Percentiles rank a stretch among this genome's conserved stretches.
These are phyloP conservation scores for Colletotrichum musae DNA, from an alignment of 2,329 filamentous ascomycete genomes.

Conservation along the genomic window DNA sequence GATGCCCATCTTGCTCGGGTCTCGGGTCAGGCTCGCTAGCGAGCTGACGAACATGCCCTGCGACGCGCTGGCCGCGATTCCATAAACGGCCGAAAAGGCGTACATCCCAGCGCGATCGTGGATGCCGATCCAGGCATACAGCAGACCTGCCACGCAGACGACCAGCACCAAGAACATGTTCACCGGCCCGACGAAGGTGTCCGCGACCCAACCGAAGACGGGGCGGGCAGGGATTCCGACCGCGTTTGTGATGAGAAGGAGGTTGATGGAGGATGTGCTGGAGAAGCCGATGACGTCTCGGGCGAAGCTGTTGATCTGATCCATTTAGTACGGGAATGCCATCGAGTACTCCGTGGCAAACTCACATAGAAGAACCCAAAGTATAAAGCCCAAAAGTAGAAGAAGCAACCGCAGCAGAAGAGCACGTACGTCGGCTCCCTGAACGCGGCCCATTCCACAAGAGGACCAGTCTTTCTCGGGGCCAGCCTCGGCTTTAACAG, in stretches of 20 bases:
- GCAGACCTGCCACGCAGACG: slow-evolving; percentile 55
- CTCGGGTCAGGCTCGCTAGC: slow-evolving; percentile 57
- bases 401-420: slow-evolving; percentile 53
- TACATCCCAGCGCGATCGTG: slow-evolving; percentile 54
- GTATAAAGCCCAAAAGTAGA: slow-evolving; percentile 64
- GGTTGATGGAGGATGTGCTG: slow-evolving; percentile 66
- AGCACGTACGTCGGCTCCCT: slow-evolving; percentile 61
- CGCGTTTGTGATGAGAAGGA: slow-evolving; percentile 73
- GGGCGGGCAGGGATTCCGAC: slow-evolving; percentile 68
- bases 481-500: slow-evolving; percentile 65
- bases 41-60: slow-evolving; percentile 57
- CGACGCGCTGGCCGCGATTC: slow-evolving; percentile 56
- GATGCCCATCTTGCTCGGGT: slow-evolving; percentile 60
- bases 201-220: not conserved
- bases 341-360: not conserved
- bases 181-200: slow-evolving; percentile 62
- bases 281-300: slow-evolving; percentile 60
- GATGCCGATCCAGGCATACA: slow-evolving; percentile 70
- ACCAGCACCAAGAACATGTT: slow-evolving; percentile 69
- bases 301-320: slow-evolving; percentile 55
- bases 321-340: not conserved
- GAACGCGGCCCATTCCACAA: slow-evolving; percentile 67
- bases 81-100: slow-evolving; percentile 58
- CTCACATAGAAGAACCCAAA: slow-evolving; percentile 64
- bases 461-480: slow-evolving; percentile 62